Base-by-base conservation (phyloP, 1,284 basidiomycete species). In the Ustilago nuda region DNA sequence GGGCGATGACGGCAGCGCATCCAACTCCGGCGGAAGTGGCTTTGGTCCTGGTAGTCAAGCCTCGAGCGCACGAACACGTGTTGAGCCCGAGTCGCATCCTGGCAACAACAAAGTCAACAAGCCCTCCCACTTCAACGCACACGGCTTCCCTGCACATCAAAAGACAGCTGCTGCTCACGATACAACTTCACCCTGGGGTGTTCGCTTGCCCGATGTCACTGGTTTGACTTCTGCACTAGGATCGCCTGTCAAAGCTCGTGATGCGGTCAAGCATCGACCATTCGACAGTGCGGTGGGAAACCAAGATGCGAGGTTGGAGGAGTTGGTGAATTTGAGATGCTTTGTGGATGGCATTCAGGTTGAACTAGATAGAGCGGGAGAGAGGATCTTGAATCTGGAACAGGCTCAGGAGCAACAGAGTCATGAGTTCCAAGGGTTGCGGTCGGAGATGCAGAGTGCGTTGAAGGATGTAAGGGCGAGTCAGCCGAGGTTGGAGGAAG, bases 1-100 rank as follows among this genome's bases (percentile, higher is more conserved):
- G 6, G 56, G 23, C 8, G 76, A 69, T 30, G 69, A 70, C 45
- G 65, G 54, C 9, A 72, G 61, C 36, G 66, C 66, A 11, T 76
- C 72, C 62, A 78, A 78, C 56, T 78, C 76, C 2, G 74, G 70
- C 17, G 73, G 66, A 12, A 75, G 72, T 33, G 76, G 76, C 15
- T 78, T 74, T 46, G 76, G 71, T 7, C 72, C 76, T 0, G 76
- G 76, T n/a, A 75, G 72, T 48, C 76, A 78, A 43, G 72, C 69
- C 3, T 75, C 72, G 15, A 75, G 72, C 41, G 73, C 68, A 8
- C 72, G 73, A 8, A 78, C 76, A 13, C 61, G 69, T 36, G 76
- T 78, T 27, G 67, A 75, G 2, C 11, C 56, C 27, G 51, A 58
- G 23, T 17, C 7, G 63, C 56, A 32, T 57, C 27, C 35, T 19